Percentiles rank a stretch among this genome's conserved stretches.
Conservation (phyloP, 2,329 filamentous ascomycete genomes). For the Paraphoma sp. region DNA sequence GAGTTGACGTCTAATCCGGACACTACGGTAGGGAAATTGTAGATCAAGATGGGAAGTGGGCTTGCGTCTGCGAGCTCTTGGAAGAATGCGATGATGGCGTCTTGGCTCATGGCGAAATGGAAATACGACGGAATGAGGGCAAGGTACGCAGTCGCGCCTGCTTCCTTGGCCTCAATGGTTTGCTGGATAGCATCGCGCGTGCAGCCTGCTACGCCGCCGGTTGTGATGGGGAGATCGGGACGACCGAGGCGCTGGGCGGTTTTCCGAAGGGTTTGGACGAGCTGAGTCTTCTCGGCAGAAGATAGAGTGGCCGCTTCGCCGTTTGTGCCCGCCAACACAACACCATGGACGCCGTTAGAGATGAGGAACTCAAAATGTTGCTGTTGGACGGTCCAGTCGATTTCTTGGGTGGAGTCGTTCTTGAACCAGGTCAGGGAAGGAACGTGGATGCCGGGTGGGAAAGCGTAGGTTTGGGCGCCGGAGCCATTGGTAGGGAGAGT, state of each 20-base stretch:
- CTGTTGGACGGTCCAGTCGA: constrained; percentile 63
- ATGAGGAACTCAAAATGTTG: constrained; percentile 63
- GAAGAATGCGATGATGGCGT: constrained; percentile 46
- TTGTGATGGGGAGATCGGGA: constrained; percentile 48
- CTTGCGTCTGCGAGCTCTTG: constrained; percentile 46
- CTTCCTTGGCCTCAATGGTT: constrained; percentile 45
- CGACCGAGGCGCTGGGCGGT: constrained; percentile 43
- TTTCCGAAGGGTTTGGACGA: constrained; percentile 49
- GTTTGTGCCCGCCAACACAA: constrained; percentile 54
- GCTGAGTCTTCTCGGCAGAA: constrained; percentile 47
- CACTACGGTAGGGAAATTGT: constrained; percentile 56
- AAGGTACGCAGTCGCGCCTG: constrained; percentile 48
- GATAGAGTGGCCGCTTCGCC: constrained; percentile 53
- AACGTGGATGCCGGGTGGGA: constrained; percentile 63
- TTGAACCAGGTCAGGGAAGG: constrained; percentile 64
- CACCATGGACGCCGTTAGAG: constrained; percentile 59
- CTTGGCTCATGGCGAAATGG: constrained; percentile 48
- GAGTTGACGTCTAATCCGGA: constrained; percentile 55
- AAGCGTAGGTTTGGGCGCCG: constrained; percentile 42
- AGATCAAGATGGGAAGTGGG: constrained; percentile 54
- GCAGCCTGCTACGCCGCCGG: constrained; percentile 50
- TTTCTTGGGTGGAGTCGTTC: constrained; percentile 56
- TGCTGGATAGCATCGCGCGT: constrained; percentile 52
- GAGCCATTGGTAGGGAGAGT: constrained; percentile 33
- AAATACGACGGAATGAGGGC: constrained; percentile 51